phyloP scores from a whole-genome alignment of 176 grass and related monocot genomes.

The Hordeum vulgare region DNA sequence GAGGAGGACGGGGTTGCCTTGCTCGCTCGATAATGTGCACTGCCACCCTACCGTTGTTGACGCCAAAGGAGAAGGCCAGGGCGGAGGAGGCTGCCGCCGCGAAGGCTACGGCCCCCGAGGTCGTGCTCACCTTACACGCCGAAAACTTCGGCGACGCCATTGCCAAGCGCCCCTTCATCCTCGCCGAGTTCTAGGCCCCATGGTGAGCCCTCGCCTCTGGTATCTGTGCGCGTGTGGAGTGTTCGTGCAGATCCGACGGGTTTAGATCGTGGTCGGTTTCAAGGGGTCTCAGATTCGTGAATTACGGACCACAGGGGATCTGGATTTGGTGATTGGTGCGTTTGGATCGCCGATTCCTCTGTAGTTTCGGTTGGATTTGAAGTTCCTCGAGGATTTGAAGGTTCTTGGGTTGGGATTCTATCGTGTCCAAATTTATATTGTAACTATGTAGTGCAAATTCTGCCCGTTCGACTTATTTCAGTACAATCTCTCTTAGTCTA shows the following conservation, averaged over 20 bases:
- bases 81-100: conserved; percentile 12
- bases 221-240: background rate
- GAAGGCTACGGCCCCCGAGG: conserved; percentile 10
- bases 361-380: background rate
- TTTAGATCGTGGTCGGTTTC: background rate
- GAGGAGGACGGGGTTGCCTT: no score
- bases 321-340: background rate
- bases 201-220: conserved; percentile 38
- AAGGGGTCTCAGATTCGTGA: conserved; percentile 5
- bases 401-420: background rate
- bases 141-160: conserved; percentile 68
- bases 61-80: no score
- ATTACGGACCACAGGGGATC: background rate
- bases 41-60: no score
- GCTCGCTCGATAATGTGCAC: no score
- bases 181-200: conserved; percentile 96
- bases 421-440: background rate
- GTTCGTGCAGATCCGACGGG: background rate
- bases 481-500: background rate
- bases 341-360: background rate
- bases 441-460: background rate
- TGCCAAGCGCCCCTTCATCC: conserved; percentile 76
- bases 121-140: conserved; percentile 71
- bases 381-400: no score
- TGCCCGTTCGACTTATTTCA: background rate